Conservation (phyloP, 2,329 filamentous ascomycete genomes). For the Hymenoscyphus infarciens region DNA sequence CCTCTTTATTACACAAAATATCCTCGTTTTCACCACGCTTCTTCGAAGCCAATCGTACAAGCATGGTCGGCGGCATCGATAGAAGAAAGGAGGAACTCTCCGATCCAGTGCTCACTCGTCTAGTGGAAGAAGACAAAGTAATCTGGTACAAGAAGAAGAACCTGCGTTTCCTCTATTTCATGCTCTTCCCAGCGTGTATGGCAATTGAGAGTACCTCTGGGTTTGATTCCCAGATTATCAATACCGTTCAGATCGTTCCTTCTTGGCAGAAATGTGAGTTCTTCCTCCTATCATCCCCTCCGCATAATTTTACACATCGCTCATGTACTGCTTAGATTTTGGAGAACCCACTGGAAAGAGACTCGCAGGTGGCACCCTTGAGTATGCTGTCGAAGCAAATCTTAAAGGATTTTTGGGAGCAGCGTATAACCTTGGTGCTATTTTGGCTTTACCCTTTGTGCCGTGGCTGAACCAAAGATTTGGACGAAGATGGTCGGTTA, state of each 20-base stretch:
- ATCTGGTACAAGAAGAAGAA: constrained; percentile 40
- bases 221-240: constrained; percentile 50
- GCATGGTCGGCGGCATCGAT: not conserved
- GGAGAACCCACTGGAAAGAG: constrained; percentile 4
- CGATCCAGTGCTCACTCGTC: constrained; percentile 39
- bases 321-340: constrained; percentile 7
- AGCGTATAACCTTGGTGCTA: constrained; percentile 53
- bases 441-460: constrained; percentile 51
- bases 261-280: constrained; percentile 35
- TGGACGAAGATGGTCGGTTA: constrained; percentile 51
- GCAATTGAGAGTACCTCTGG: constrained; percentile 54
- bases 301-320: not conserved
- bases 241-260: constrained; percentile 39
- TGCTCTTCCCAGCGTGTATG: constrained; percentile 46
- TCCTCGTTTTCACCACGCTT: not conserved
- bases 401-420: constrained; percentile 48
- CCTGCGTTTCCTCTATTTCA: constrained; percentile 38
- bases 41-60: not conserved
- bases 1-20: not conserved
- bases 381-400: constrained; percentile 3
- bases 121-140: constrained; percentile 39
- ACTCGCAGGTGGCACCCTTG: constrained; percentile 2
- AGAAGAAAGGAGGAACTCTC: constrained; percentile 1
- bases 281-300: not conserved
- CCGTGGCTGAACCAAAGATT: constrained; percentile 47